Conservation (phyloP, 2,329 filamentous ascomycete species). For the Paecilomyces formosus region DNA sequence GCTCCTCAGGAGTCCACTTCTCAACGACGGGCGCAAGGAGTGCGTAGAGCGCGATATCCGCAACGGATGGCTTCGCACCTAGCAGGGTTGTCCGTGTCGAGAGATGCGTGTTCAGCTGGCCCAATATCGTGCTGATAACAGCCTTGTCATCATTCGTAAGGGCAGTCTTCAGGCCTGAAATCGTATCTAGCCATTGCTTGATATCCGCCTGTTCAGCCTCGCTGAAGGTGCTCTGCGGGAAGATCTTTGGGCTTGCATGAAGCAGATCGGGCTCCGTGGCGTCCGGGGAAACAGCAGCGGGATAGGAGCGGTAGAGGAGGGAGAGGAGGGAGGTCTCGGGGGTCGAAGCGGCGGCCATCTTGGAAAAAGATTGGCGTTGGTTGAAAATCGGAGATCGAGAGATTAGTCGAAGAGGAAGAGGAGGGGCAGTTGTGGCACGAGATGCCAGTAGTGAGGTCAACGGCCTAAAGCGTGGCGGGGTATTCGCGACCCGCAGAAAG, state of each 20-base stretch:
- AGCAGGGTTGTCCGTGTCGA: conserved; percentile 82
- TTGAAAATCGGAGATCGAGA: conserved; percentile 12
- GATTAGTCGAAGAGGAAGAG: not conserved
- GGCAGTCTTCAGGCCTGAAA: conserved; percentile 58
- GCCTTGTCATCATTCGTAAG: conserved; percentile 43
- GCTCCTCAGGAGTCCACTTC: conserved; percentile 75
- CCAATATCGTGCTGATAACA: conserved; percentile 58
- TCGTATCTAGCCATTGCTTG: conserved; percentile 77
- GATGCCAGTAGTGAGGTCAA: not conserved
- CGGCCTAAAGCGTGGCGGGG: conserved; percentile 4
- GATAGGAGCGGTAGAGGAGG: conserved; percentile 39
- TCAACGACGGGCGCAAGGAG: conserved; percentile 68
- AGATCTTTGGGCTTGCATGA: conserved; percentile 53
- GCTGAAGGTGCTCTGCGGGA: conserved; percentile 63
- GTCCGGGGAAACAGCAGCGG: conserved; percentile 30
- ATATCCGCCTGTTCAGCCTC: conserved; percentile 78
- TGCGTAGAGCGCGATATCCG: conserved; percentile 77
- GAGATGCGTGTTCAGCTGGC: conserved; percentile 77
- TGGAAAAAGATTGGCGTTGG: conserved; percentile 1
- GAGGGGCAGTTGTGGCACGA: not conserved
- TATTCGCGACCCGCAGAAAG: conserved; percentile 12
- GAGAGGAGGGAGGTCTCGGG: conserved; percentile 37
- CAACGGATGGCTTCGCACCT: conserved; percentile 80
- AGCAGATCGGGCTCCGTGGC: conserved; percentile 36
- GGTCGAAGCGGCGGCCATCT: conserved; percentile 25